Percentiles rank a stretch among this genome's conserved stretches.
These are phyloP conservation scores for Quercus berberidifolia DNA, from an alignment of 306 rosid species.

Conservation along the genomic window DNA sequence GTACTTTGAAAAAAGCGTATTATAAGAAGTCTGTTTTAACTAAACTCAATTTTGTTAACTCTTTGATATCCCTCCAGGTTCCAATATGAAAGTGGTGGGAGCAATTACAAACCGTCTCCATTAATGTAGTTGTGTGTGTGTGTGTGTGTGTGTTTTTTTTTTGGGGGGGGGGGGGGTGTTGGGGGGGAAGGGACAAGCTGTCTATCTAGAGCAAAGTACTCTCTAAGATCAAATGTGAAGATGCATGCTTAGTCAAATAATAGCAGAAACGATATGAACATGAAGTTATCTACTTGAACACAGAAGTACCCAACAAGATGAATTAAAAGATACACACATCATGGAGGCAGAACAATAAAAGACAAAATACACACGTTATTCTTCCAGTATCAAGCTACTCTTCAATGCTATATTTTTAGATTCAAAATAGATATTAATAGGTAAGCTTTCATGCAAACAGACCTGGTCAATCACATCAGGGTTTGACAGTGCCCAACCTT, in stretches of 20 bases:
- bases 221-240: not conserved
- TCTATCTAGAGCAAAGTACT: not conserved
- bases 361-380: not conserved
- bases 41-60: not conserved
- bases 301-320: not conserved
- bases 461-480: slow-evolving; percentile 96
- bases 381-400: not conserved
- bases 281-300: not conserved
- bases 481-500: slow-evolving; percentile 95
- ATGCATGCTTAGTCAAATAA: not conserved
- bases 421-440: slow-evolving; percentile 1
- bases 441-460: slow-evolving; percentile 28
- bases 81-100: not conserved
- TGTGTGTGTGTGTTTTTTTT: too few species aligned
- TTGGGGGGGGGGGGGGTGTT: not conserved
- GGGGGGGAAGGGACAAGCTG: not conserved
- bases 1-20: not conserved
- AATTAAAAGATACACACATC: not conserved
- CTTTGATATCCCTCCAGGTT: not conserved
- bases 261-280: not conserved
- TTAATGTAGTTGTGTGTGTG: not conserved
- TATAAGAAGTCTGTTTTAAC: not conserved
- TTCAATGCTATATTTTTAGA: not conserved
- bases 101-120: not conserved
- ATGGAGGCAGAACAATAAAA: not conserved